Evolutionary conservation across 441 rosid genomes (phyloP), one percentile per base, ranked within the genome.

Genomic region (Euphorbia schlechtendalii): DNA sequence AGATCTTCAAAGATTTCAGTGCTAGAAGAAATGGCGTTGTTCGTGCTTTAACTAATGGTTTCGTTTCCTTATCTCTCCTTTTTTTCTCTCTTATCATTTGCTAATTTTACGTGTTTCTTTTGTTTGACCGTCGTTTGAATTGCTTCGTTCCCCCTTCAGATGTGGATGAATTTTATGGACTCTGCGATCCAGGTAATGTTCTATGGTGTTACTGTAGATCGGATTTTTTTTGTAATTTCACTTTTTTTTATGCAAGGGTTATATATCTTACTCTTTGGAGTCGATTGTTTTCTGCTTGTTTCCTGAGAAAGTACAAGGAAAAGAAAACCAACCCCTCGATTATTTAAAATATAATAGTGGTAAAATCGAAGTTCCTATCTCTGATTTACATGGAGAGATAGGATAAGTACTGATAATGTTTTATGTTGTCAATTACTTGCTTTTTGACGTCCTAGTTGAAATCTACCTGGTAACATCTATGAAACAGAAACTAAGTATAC

Each of bases 1-100:
- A 86, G 86, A 88, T 90, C 85, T 84, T 82, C 77, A 82, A 84
- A 60, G 97, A 90, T 77, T 86, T 65, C 71, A 77, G 65, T 66
- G 74, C 80, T 70, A 84, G 96, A 34, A 87, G 93, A 73, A 64
- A 78, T 40, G 91, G 81, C 69, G 77, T 90, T 45, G 81, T 84
- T 56, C 84, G 84, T 41, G 93, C 97, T 75, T 83, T 90, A 64
- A 78, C 90, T 59, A 59, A 55, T 65, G 95, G 92, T 90, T 64
- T 46, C 3, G 51, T 56, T n/a, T n/a, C n/a, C n/a, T n/a, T n/a
- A n/a, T 15, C 3, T 24, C 21, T 11, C 27, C 25, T 14, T 5
- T 18, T 20, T 59, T 14, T 4, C 0, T 9, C 8, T 54, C 10
- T n/a, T n/a, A n/a, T n/a, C n/a, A n/a, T n/a, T n/a, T n/a, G n/a